Base-by-base conservation (phyloP, 352 stramenopile species). In the Pythium monospermum region DNA sequence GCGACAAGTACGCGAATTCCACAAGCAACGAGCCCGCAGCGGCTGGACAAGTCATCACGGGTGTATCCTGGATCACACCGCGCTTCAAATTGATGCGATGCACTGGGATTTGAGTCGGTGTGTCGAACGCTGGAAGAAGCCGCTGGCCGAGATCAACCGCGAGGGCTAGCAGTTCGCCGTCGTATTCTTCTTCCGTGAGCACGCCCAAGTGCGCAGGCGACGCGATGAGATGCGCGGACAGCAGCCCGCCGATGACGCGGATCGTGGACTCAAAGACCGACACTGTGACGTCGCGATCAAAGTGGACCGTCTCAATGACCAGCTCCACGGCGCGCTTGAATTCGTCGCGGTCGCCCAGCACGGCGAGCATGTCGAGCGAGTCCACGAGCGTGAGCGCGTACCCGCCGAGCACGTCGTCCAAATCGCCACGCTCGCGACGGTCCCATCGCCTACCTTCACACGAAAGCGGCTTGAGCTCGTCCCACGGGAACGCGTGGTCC, bases 41-140 rank as follows among this genome's bases (percentile, higher is more conserved):
- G 4, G 97, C 97, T 2, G 97, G 85, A 61, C 91, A 98, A 16
- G 97, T 96, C 42, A 98, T 68, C 23, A 74, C 75, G 6, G 95
- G 96, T 41, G 97, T 89, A 42, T 65, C 62, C 8, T 68, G 64
- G 1, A 68, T 49, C 18, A 90, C 57, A 0, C 83, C 83, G 47
- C 61, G 63, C 22, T 60, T 49, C 21, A 99, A 65, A 62, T 99
- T 98, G n/a, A 99, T 80, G 6, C 92, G 96, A 31, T 98, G 94
- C 50, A 96, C 97, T 1, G 97, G 96, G 38, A 99, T 92, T 2
- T 67, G 72, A n/a, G 96, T 99, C 6, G 78, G 70, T 0, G 96
- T 99, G 31, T 98, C 71, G 65, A 99, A 99, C 26, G 97, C 97
- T 22, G 89, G 87, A 13, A 99, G 49, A n/a, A 99, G 68, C 10